Evolutionary conservation across 768 basidiomycete species (phyloP), one percentile per base, ranked within the genome.

Genomic region (Gloeophyllum trabeum): DNA sequence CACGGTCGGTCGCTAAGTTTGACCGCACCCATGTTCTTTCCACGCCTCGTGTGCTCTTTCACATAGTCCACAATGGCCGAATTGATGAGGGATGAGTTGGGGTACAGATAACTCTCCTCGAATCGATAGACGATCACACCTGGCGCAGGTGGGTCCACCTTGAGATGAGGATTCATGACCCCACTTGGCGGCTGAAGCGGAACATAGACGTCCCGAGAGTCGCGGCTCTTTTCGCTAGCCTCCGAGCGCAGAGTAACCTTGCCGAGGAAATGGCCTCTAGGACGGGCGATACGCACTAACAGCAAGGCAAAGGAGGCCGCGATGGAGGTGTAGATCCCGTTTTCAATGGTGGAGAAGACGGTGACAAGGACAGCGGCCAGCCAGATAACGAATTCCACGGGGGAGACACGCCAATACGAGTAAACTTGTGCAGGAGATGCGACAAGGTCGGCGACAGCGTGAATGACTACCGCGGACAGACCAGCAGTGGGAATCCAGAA

Each of bases 391-490:
- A 87, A 92, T 54, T 99, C 96, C 39, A 97, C 63, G 0, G 96
- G 96, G 0, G 86, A 87, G 19, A 94, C 80, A 22, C 88, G 78
- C 96, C 96, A 99, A 70, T 81, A 99, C 2, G 73, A 70, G 62
- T 83, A 97, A 13, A 85, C 80, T 60, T 87, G 79, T 36, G 71
- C 60, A 0, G 93, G 96, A 0, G 81, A 76, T 13, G 91, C 84
- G 41, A 99, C 83, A 39, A 99, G 69, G 63, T 85, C 82, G 4
- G 78, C 79, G 14, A 93, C 89, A 28, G 89, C 89, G 55, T 94
- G 91, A 50, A 97, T 94, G 56, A 98, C 94, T 48, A 97, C 75
- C 24, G 93, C 94, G 7, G 89, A 82, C n/a, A 98, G 73, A 21
- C 70, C 78, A 5, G 85, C 83, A 19, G 51, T 76, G 24, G 86